Evolutionary conservation across 345 rosid genomes (phyloP), one percentile per base, ranked within the genome.

Genomic region (Anacardium occidentale): DNA sequence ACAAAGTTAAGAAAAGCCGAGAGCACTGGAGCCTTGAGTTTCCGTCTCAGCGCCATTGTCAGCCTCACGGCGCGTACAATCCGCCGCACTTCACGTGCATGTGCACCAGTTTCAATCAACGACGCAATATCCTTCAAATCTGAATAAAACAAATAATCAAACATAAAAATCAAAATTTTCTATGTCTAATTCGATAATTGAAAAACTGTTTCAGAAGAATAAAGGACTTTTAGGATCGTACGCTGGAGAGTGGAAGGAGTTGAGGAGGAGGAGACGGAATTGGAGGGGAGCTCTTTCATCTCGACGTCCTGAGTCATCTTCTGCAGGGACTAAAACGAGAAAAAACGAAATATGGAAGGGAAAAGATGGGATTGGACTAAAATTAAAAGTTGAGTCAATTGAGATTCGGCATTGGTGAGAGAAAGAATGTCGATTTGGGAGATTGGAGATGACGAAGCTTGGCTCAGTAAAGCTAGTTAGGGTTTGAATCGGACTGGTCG

Each of bases 41-140:
- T 82, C 71, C 76, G 64, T 64, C 90, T 77, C 13, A 84, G 56
- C 10, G 87, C 78, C 86, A 82, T 78, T 10, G 90, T 86, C 66
- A 80, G 75, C 51, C 90, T 75, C 53, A 86, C 78, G 7, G 90
- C 90, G 9, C 85, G 84, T 59, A 79, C 61, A 51, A 86, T 82
- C 68, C 87, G 73, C 40, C 90, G 74, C 48, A 83, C 78, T 69
- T 86, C 90, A 21, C 84, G 77, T 15, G 80, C 83, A 68, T 86
- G 83, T 0, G 87, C 87, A 17, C 85, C 90, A 0, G 83, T 80
- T 76, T 86, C 87, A 40, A 86, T 82, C 72, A 86, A 68, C 18
- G 85, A 77, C 8, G 86, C 90, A 71, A 84, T 86, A 80, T 86
- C 90, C 82, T 86, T 86, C 90, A 86, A 84, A 82, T 77, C 90